phyloP scores from a whole-genome alignment of 192 early-diverging fungal species.

The Jimgerdemannia flammicorona region DNA sequence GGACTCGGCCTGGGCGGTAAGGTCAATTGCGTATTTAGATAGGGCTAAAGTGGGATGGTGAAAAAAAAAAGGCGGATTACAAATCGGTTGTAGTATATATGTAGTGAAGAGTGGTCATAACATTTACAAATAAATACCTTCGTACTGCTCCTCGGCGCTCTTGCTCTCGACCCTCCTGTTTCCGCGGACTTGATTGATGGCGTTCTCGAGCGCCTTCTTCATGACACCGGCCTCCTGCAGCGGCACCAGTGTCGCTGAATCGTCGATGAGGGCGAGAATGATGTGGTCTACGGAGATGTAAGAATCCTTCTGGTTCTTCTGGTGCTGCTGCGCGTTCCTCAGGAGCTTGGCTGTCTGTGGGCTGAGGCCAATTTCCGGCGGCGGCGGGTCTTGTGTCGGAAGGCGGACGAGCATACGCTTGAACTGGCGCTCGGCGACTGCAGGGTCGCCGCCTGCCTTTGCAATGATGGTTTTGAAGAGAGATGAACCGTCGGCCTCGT shows the following conservation, averaged over 20 bases:
- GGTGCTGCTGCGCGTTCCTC: constrained; percentile 71
- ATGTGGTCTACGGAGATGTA: constrained; percentile 88
- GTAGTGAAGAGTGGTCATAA: not conserved
- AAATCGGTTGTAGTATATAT: no score
- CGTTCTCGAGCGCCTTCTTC: constrained; percentile 68
- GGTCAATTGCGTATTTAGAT: constrained; percentile 90
- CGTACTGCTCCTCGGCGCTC: constrained; percentile 84
- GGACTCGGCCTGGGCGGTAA: constrained; percentile 73
- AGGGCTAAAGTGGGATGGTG: constrained; percentile 46
- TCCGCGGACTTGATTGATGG: constrained; percentile 75
- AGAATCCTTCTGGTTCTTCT: constrained; percentile 86
- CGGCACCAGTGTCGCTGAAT: constrained; percentile 52
- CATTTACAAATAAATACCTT: constrained; percentile 20
- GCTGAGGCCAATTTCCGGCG: constrained; percentile 64
- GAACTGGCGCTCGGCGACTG: constrained; percentile 69
- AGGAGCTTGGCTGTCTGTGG: constrained; percentile 61
- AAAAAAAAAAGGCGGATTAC: no score
- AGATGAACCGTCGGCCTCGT: constrained; percentile 76
- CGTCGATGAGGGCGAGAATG: constrained; percentile 77
- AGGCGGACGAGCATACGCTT: constrained; percentile 75
- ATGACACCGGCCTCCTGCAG: constrained; percentile 68
- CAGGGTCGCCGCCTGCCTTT: constrained; percentile 82
- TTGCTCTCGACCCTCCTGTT: constrained; percentile 80
- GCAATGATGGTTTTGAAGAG: constrained; percentile 73
- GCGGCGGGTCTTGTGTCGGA: constrained; percentile 85